These are phyloP conservation scores for Blastomyces parvus DNA, from an alignment of 2,329 filamentous ascomycete species.

Conservation along the genomic window DNA sequence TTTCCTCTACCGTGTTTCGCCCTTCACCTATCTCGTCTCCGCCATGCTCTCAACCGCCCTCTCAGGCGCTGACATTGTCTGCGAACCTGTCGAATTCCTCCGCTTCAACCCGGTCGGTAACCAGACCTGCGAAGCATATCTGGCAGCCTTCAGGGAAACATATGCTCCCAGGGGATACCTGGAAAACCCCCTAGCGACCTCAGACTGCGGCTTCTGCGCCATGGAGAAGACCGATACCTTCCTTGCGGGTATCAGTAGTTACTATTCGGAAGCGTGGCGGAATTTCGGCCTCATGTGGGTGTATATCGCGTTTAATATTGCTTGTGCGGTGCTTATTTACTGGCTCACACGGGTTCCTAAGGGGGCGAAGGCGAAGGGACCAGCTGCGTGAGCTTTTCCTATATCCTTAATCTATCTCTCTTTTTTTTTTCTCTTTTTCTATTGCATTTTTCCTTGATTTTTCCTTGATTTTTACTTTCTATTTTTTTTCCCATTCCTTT, in stretches of 20 bases:
- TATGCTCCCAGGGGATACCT: constrained; percentile 32
- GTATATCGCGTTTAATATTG: constrained; percentile 56
- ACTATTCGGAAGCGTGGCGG: constrained; percentile 47
- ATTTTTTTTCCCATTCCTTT: not conserved
- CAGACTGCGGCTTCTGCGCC: constrained; percentile 43
- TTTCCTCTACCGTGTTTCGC: constrained; percentile 62
- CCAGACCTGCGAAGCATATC: constrained; percentile 51
- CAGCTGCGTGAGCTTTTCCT: not conserved
- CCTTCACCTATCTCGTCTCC: constrained; percentile 52
- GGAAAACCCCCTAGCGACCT: constrained; percentile 36
- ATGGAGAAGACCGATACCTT: constrained; percentile 42
- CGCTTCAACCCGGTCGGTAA: constrained; percentile 43
- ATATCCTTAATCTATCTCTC: not conserved
- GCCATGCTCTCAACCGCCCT: constrained; percentile 30
- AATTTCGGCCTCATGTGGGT: constrained; percentile 63
- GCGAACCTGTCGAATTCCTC: constrained; percentile 27
- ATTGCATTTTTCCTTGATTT: not conserved
- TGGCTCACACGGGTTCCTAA: constrained; percentile 51
- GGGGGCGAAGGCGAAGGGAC: constrained; percentile 11
- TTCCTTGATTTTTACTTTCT: too few relatives aligned
- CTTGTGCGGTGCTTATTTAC: constrained; percentile 50
- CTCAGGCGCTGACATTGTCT: constrained; percentile 22
- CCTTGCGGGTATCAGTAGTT: constrained; percentile 33
- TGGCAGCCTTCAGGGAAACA: constrained; percentile 32
- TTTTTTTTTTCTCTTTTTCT: not conserved